These are phyloP conservation scores for Cyclanthera cordifolia DNA, from an alignment of 306 rosid species.

Conservation along the genomic window DNA sequence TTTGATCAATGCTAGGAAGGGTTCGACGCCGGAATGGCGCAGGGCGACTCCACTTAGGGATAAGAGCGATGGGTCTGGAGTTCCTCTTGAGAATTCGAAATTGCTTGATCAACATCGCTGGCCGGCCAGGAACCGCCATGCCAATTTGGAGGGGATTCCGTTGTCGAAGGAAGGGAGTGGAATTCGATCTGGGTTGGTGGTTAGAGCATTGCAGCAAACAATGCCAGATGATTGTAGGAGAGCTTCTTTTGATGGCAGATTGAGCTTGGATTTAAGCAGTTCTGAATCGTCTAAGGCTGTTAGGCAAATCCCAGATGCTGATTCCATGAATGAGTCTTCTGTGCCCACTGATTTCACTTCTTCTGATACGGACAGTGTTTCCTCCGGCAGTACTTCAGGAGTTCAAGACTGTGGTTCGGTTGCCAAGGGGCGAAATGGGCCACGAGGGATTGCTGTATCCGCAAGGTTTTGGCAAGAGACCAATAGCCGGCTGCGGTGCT, in stretches of 20 bases:
- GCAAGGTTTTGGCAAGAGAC: conserved; percentile 99
- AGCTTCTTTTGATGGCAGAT: conserved; percentile 66
- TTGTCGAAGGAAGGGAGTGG: conserved; percentile 30
- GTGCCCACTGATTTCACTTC: conserved; percentile 72
- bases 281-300: conserved; percentile 35
- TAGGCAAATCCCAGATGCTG: conserved; percentile 36
- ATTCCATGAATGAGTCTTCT: conserved; percentile 35
- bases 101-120: conserved; percentile 79
- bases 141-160: conserved; percentile 24
- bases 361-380: conserved; percentile 92
- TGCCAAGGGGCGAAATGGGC: conserved; percentile 26
- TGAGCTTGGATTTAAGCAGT: conserved; percentile 81
- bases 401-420: conserved; percentile 43
- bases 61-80: conserved; percentile 31
- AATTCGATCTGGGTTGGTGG: conserved; percentile 60
- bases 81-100: conserved; percentile 69
- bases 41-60: conserved; percentile 55
- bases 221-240: conserved; percentile 46
- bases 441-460: conserved; percentile 66
- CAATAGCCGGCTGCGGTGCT: conserved; percentile 67
- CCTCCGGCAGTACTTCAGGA: conserved; percentile 96
- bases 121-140: conserved; percentile 63
- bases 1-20: conserved; percentile 38
- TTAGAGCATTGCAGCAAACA: conserved; percentile 54
- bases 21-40: conserved; percentile 74